Evolutionary conservation across 2,329 filamentous ascomycete genomes (phyloP).

Genomic region (Trichoderma pleuroti): DNA sequence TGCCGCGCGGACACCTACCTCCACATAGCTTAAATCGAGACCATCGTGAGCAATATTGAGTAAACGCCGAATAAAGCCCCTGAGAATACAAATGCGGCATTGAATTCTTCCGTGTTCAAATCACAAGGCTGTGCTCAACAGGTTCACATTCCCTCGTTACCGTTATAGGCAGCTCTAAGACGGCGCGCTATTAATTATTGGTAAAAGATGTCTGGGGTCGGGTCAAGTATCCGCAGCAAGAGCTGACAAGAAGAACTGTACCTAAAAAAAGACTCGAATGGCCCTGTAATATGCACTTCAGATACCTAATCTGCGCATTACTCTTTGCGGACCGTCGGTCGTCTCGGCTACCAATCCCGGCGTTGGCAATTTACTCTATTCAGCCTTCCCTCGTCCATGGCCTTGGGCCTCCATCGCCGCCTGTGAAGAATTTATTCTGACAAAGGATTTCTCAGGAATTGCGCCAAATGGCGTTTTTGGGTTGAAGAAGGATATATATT

Average conservation of each 20-base stretch:
- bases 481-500: neutral
- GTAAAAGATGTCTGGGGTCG: neutral
- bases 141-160: neutral
- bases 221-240: neutral
- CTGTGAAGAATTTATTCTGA: neutral
- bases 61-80: neutral
- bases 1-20: neutral
- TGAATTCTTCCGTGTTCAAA: neutral
- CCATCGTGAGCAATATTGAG: neutral
- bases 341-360: neutral
- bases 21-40: neutral
- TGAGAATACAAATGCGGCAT: neutral
- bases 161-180: neutral
- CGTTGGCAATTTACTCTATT: neutral
- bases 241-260: neutral
- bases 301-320: neutral
- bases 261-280: neutral
- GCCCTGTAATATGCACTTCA: neutral
- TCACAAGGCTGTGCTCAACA: neutral
- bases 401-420: neutral
- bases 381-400: no score
- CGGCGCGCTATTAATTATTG: neutral
- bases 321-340: neutral
- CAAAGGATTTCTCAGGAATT: neutral
- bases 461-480: neutral